Evolutionary conservation across 2,329 filamentous ascomycete species (phyloP).

Genomic region (Epichloe festucae): DNA sequence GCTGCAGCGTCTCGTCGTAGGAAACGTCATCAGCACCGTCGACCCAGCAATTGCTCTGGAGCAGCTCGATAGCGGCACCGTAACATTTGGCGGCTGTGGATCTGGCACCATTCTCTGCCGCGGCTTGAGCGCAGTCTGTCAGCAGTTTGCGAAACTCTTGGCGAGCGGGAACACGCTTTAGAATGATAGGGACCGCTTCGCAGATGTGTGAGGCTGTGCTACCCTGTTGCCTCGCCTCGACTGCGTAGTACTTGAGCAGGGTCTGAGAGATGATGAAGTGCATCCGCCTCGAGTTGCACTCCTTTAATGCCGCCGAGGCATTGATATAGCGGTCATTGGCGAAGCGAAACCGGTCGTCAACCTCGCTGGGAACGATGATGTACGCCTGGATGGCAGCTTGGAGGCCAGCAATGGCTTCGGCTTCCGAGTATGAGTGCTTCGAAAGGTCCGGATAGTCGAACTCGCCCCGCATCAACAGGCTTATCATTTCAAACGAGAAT

Average conservation of each 20-base stretch:
- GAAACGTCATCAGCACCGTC: conserved; percentile 56
- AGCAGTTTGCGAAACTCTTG: conserved; percentile 62
- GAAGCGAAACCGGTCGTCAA: conserved; percentile 79
- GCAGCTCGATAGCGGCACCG: conserved; percentile 58
- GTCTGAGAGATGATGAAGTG: conserved; percentile 80
- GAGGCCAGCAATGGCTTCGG: conserved; percentile 63
- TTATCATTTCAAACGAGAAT: conserved; percentile 74
- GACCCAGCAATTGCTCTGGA: conserved; percentile 70
- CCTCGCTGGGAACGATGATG: conserved; percentile 68
- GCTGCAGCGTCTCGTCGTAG: conserved; percentile 73
- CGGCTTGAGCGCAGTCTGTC: conserved; percentile 63
- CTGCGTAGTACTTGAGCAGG: conserved; percentile 56
- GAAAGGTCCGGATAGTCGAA: conserved; percentile 38
- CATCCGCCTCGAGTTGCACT: conserved; percentile 65
- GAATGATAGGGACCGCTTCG: conserved; percentile 63
- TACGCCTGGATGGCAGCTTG: conserved; percentile 70
- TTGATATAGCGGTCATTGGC: conserved; percentile 78
- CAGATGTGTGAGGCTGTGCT: conserved; percentile 72
- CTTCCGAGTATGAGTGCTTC: conserved; percentile 38
- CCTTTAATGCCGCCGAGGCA: conserved; percentile 56
- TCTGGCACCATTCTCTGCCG: conserved; percentile 70
- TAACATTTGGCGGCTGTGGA: conserved; percentile 77
- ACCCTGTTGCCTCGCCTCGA: conserved; percentile 53
- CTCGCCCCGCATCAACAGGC: conserved; percentile 62
- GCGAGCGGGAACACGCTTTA: conserved; percentile 44